phyloP scores from a whole-genome alignment of 2,329 filamentous ascomycete genomes.

The Fusarium sp. region DNA sequence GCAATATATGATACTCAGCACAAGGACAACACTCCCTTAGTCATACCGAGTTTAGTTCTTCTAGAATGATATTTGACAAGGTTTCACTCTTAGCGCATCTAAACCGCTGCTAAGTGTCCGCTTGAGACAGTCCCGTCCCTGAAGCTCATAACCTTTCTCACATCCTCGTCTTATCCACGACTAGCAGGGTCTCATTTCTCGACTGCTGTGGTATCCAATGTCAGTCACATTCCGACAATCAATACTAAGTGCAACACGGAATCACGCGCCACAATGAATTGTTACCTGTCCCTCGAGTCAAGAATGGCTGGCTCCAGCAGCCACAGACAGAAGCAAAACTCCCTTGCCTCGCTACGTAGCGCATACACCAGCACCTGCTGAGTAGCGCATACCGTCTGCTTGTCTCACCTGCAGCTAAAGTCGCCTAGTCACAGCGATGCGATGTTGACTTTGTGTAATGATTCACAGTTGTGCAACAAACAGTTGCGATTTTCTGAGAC shows the following conservation, averaged over 20 bases:
- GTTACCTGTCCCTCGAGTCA: conserved; percentile 22
- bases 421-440: conserved; percentile 13
- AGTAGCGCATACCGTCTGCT: conserved; percentile 15
- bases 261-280: conserved; percentile 19
- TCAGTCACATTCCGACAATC: conserved; percentile 28
- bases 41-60: conserved; percentile 8
- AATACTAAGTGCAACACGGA: conserved; percentile 8
- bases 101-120: not conserved
- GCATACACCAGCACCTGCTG: conserved; percentile 5
- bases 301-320: conserved; percentile 9
- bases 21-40: not conserved
- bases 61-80: conserved; percentile 20
- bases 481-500: conserved; percentile 19
- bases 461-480: conserved; percentile 25
- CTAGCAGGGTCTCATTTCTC: conserved; percentile 13
- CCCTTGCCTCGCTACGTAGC: conserved; percentile 26
- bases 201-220: conserved; percentile 15
- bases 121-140: conserved; percentile 16
- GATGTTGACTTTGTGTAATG: conserved; percentile 9
- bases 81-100: conserved; percentile 16
- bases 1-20: not conserved
- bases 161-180: not conserved
- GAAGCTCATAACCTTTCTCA: not conserved
- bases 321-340: conserved; percentile 11
- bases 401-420: conserved; percentile 30